These are phyloP conservation scores for Linaria vulgaris DNA, from an alignment of 257 asterid genomes.

Conservation along the genomic window DNA sequence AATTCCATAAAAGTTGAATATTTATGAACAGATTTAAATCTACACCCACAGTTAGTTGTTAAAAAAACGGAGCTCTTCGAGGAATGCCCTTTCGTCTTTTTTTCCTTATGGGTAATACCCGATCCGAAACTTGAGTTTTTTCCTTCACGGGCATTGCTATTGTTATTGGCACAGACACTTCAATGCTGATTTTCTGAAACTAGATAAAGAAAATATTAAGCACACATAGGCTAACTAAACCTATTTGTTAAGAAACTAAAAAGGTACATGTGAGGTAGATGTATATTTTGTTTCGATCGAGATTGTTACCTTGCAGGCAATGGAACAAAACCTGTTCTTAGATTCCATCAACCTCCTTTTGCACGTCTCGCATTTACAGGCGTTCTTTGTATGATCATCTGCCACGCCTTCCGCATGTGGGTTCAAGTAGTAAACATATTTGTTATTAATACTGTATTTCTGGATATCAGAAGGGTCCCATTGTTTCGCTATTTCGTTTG, in stretches of 20 bases:
- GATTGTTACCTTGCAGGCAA: slow-evolving; percentile 17
- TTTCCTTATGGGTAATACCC: not conserved
- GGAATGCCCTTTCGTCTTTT: slow-evolving; percentile 6
- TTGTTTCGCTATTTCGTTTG: not conserved
- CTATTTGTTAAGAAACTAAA: not conserved
- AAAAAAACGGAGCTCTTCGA: slow-evolving; percentile 16
- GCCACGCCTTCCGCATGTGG: not conserved
- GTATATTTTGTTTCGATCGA: too few species aligned
- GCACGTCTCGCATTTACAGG: slow-evolving; percentile 2
- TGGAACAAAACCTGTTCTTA: not conserved
- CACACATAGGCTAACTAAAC: too few species aligned
- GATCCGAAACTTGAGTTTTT: not conserved
- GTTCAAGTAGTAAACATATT: not conserved
- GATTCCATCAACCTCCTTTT: not conserved
- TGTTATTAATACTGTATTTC: not conserved
- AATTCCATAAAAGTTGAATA: too few species aligned
- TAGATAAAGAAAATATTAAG: not conserved
- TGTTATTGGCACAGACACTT: not conserved
- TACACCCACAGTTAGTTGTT: too few species aligned
- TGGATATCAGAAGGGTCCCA: slow-evolving; percentile 10
- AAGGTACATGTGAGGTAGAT: too few species aligned
- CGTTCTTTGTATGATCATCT: not conserved
- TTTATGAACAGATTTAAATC: too few species aligned
- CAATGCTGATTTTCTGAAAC: not conserved
- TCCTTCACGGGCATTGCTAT: too few species aligned